These are phyloP conservation scores for Aureobasidium uvarum DNA, from an alignment of 2,329 filamentous ascomycete species.

Conservation along the genomic window DNA sequence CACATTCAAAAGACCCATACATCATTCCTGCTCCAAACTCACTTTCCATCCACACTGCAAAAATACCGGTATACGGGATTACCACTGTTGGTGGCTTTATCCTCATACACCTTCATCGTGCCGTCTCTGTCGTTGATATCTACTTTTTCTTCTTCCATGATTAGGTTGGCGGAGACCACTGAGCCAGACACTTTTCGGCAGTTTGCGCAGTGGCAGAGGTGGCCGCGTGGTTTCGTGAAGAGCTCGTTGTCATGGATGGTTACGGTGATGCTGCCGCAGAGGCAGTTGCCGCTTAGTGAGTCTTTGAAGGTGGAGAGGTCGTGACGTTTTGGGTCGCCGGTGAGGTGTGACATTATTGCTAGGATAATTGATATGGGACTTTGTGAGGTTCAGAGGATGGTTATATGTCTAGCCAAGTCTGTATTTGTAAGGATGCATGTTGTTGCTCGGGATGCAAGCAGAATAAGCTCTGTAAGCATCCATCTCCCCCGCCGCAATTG, in stretches of 20 bases:
- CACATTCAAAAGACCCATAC: not conserved
- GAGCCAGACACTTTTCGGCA: constrained; percentile 53
- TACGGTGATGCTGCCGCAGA: constrained; percentile 50
- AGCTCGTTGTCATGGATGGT: constrained; percentile 48
- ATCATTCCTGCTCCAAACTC: too few species aligned
- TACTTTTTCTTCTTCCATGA: constrained; percentile 48
- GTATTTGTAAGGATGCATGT: not conserved
- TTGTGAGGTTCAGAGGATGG: too few species aligned
- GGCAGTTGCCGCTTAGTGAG: constrained; percentile 44
- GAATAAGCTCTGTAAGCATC: not conserved
- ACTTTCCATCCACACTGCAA: constrained; percentile 49
- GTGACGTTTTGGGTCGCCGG: constrained; percentile 45
- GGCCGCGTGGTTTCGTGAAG: constrained; percentile 47
- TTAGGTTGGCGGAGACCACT: constrained; percentile 43
- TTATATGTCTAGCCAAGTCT: too few species aligned
- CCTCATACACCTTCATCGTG: constrained; percentile 48
- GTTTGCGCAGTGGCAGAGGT: constrained; percentile 54
- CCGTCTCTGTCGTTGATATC: constrained; percentile 47
- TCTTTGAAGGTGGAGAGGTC: constrained; percentile 38
- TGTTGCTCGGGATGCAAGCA: not conserved
- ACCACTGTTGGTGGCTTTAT: constrained; percentile 49
- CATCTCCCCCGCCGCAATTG: not conserved
- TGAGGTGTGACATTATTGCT: constrained; percentile 35
- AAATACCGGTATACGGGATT: constrained; percentile 49
- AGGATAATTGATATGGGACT: not conserved